phyloP scores from a whole-genome alignment of 768 basidiomycete genomes.

The Boletus rubropictus region DNA sequence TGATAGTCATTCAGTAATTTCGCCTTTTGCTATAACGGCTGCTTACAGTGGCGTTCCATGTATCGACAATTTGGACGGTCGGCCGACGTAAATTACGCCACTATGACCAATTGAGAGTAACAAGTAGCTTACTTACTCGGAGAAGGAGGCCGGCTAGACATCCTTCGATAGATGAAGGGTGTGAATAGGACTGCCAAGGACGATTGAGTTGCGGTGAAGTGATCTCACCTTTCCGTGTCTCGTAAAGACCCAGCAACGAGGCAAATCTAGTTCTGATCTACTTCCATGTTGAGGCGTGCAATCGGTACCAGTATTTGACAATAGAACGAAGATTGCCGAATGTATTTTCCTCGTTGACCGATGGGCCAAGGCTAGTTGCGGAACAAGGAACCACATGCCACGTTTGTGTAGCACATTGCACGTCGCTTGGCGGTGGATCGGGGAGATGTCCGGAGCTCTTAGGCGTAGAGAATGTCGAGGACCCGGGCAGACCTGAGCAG shows the following conservation, averaged over 20 bases:
- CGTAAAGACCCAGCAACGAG: constrained; percentile 1
- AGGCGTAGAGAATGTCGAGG: background rate
- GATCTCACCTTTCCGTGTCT: constrained; percentile 9
- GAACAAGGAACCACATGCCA: constrained; percentile 2
- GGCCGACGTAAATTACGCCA: constrained; percentile 11
- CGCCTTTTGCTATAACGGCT: too few species aligned
- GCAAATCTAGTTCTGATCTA: background rate
- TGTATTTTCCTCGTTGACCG: background rate
- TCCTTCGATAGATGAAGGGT: background rate
- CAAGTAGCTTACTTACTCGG: background rate
- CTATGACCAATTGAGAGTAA: constrained; percentile 10
- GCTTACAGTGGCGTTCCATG: constrained; percentile 8
- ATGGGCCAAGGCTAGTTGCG: background rate
- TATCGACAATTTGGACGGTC: background rate
- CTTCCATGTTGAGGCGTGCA: constrained; percentile 5
- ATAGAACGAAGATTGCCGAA: background rate
- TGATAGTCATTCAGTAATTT: too few species aligned
- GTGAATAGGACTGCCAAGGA: background rate
- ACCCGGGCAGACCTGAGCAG: background rate
- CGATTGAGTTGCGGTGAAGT: constrained; percentile 9
- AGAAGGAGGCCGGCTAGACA: constrained; percentile 6
- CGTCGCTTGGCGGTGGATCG: constrained; percentile 1
- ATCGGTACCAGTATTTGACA: background rate
- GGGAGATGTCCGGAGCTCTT: background rate
- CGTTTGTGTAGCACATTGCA: background rate